Percentiles rank a stretch among this genome's conserved stretches.
Conservation (phyloP, 2,329 filamentous ascomycete species). For the Pestalotiopsis sp. region DNA sequence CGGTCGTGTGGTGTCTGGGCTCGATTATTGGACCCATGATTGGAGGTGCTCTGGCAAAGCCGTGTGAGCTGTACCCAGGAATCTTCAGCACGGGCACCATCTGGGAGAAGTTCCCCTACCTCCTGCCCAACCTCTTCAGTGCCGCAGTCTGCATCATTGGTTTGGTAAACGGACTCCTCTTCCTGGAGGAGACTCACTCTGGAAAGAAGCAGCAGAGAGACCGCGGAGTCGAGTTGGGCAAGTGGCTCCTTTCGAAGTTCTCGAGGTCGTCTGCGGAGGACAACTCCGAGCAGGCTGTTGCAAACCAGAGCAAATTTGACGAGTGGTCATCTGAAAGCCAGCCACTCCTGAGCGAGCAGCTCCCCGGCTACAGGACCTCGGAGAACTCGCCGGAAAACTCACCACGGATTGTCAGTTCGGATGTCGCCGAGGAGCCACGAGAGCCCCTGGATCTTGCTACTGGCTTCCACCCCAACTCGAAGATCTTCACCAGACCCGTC, state of each 20-base stretch:
- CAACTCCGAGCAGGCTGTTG: slow-evolving; percentile 34
- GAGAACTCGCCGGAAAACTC: slow-evolving; percentile 55
- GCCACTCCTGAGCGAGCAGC: slow-evolving; percentile 63
- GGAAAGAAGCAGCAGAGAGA: slow-evolving; percentile 79
- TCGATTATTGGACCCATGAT: slow-evolving; percentile 92
- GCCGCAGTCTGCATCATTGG: slow-evolving; percentile 67
- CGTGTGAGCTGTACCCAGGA: slow-evolving; percentile 78
- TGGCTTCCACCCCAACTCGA: slow-evolving; percentile 35
- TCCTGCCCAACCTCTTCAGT: slow-evolving; percentile 61
- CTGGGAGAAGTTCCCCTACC: slow-evolving; percentile 86
- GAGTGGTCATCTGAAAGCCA: slow-evolving; percentile 51
- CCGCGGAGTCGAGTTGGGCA: slow-evolving; percentile 74
- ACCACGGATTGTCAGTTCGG: slow-evolving; percentile 35
- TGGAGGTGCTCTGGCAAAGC: slow-evolving; percentile 85
- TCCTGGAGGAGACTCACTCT: slow-evolving; percentile 90
- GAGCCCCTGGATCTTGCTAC: slow-evolving; percentile 39
- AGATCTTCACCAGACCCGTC: slow-evolving; percentile 82
- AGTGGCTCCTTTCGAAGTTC: slow-evolving; percentile 62
- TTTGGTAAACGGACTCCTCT: slow-evolving; percentile 64
- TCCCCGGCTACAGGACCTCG: slow-evolving; percentile 70
- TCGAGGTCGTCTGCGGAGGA: slow-evolving; percentile 35
- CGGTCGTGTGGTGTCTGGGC: slow-evolving; percentile 95
- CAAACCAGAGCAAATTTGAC: background rate
- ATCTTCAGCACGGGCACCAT: slow-evolving; percentile 74
- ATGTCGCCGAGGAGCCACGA: slow-evolving; percentile 32